Evolutionary conservation across 106 monocot genomes (phyloP).

Genomic region (Chionographis japonica): DNA sequence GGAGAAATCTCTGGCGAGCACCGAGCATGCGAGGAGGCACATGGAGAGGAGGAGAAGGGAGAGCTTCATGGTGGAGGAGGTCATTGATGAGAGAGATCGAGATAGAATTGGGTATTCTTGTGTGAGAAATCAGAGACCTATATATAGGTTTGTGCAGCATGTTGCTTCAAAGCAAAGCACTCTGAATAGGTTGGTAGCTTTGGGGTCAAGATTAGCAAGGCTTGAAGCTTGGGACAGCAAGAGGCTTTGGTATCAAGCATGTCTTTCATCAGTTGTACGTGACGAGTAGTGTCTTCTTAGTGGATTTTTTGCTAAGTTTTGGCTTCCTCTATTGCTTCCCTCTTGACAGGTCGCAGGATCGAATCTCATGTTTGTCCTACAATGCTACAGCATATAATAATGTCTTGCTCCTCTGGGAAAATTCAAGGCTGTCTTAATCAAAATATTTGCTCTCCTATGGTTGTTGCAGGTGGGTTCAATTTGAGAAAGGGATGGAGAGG

Average conservation of each 20-base stretch:
- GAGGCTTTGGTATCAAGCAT: constrained; percentile 5
- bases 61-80: constrained; percentile 14
- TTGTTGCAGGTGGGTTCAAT: too few species aligned
- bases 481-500: too few species aligned
- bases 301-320: not conserved
- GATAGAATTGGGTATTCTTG: not conserved
- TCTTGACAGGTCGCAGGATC: too few species aligned
- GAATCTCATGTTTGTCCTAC: too few species aligned
- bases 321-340: too few species aligned
- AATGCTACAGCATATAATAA: too few species aligned
- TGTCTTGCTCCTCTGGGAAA: too few species aligned
- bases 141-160: not conserved
- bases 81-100: not conserved
- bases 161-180: constrained; percentile 10
- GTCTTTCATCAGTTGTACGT: not conserved
- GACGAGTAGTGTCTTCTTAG: not conserved
- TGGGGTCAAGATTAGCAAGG: not conserved
- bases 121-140: not conserved
- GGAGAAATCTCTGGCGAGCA: constrained; percentile 10
- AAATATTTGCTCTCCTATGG: too few species aligned
- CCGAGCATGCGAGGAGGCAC: not conserved
- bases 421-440: too few species aligned
- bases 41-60: constrained; percentile 7
- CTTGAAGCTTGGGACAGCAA: constrained; percentile 4
- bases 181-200: not conserved